phyloP scores from a whole-genome alignment of 495 filamentous ascomycete genomes.

The Penicillium coffeae region DNA sequence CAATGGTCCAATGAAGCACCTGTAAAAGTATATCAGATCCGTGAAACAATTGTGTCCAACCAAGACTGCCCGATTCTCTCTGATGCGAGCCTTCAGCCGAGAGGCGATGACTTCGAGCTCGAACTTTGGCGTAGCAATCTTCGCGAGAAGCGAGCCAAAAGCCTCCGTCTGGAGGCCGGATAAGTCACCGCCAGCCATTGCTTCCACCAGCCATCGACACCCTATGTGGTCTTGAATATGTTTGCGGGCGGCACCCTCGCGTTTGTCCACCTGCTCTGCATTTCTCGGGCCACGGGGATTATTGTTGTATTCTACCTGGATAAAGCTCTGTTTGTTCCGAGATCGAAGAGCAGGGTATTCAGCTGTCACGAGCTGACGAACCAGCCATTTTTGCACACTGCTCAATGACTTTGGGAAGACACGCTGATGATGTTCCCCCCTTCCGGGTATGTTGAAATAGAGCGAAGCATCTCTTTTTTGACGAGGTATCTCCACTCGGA shows the following conservation, averaged over 20 bases:
- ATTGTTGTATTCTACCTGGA: constrained; percentile 51
- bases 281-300: constrained; percentile 42
- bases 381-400: constrained; percentile 57
- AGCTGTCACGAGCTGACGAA: constrained; percentile 63
- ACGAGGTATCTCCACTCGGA: not conserved
- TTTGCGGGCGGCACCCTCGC: constrained; percentile 34
- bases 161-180: constrained; percentile 42
- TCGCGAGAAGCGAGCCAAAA: constrained; percentile 29
- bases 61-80: constrained; percentile 48
- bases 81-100: constrained; percentile 35
- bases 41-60: constrained; percentile 77
- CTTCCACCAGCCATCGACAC: constrained; percentile 69
- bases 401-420: constrained; percentile 25
- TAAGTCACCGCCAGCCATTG: constrained; percentile 57
- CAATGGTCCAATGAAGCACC: constrained; percentile 63
- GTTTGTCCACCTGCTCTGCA: constrained; percentile 30
- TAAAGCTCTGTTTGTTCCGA: constrained; percentile 40
- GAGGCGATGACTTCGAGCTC: constrained; percentile 20
- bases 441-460: not conserved
- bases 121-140: constrained; percentile 44
- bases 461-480: not conserved
- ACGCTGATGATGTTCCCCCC: constrained; percentile 28
- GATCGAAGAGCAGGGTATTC: constrained; percentile 58
- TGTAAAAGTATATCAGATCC: constrained; percentile 69
- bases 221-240: constrained; percentile 51